Evolutionary conservation across 805 yeast species (phyloP).

Genomic region (Ogataea pini): DNA sequence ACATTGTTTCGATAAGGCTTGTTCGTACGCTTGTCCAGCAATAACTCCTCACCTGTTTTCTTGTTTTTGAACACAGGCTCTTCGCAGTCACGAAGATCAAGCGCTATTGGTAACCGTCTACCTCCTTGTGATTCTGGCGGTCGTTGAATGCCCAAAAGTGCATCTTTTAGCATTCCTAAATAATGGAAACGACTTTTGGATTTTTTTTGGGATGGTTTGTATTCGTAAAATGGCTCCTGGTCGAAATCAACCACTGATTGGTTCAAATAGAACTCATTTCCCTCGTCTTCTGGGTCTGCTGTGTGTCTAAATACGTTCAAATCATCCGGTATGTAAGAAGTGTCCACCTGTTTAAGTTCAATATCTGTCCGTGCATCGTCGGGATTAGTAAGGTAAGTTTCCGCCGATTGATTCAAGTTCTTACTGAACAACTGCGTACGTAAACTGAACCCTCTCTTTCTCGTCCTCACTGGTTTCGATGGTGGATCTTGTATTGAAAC

Average conservation of each 20-base stretch:
- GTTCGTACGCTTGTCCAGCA: slow-evolving; percentile 70
- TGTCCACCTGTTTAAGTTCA: slow-evolving; percentile 36
- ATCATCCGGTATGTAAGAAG: slow-evolving; percentile 30
- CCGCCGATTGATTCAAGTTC: slow-evolving; percentile 30
- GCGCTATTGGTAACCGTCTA: slow-evolving; percentile 67
- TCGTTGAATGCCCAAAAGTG: slow-evolving; percentile 47
- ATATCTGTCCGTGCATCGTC: slow-evolving; percentile 21
- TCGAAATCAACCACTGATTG: slow-evolving; percentile 32
- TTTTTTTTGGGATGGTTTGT: slow-evolving; percentile 6
- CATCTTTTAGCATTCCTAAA: slow-evolving; percentile 22
- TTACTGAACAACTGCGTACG: slow-evolving; percentile 65
- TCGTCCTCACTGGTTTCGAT: slow-evolving; percentile 35
- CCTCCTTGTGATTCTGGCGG: slow-evolving; percentile 65
- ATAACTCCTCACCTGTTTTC: slow-evolving; percentile 31
- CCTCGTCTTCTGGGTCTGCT: slow-evolving; percentile 8
- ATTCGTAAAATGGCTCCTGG: slow-evolving; percentile 16
- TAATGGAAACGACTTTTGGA: slow-evolving; percentile 8
- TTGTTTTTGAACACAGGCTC: slow-evolving; percentile 34
- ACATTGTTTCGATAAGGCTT: slow-evolving; percentile 63
- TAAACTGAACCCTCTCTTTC: slow-evolving; percentile 66
- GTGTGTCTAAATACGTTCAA: slow-evolving; percentile 20
- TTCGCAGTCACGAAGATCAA: slow-evolving; percentile 40
- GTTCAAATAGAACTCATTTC: slow-evolving; percentile 11
- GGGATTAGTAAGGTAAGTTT: slow-evolving; percentile 10
- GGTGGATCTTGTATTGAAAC: slow-evolving; percentile 15